These are phyloP conservation scores for Leucocoprinus leucothites DNA, from an alignment of 768 basidiomycete species.

Conservation along the genomic window DNA sequence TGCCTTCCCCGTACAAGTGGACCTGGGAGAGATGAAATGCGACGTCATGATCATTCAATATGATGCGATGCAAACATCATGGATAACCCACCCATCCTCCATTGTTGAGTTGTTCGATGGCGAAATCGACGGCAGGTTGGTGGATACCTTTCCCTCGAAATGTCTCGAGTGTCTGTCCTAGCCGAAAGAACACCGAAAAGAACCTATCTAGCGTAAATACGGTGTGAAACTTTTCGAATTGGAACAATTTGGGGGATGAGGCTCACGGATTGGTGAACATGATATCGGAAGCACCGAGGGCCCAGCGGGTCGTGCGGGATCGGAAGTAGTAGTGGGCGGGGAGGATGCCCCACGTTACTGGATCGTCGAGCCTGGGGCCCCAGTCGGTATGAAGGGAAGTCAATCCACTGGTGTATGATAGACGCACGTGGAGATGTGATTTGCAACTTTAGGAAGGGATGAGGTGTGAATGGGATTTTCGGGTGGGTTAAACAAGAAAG, in stretches of 20 bases:
- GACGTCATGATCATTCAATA: not conserved
- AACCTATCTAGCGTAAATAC: slow-evolving; percentile 48
- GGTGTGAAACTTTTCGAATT: slow-evolving; percentile 5
- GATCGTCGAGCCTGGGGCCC: slow-evolving; percentile 67
- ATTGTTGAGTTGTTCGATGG: slow-evolving; percentile 73
- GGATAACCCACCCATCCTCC: slow-evolving; percentile 72
- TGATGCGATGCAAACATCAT: not conserved
- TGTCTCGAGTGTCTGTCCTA: slow-evolving; percentile 91
- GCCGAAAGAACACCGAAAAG: slow-evolving; percentile 80
- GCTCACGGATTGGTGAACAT: slow-evolving; percentile 91
- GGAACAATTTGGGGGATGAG: slow-evolving; percentile 12
- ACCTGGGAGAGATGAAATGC: slow-evolving; percentile 46
- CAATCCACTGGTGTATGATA: not conserved
- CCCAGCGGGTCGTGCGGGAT: slow-evolving; percentile 75
- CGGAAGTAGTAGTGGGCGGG: slow-evolving; percentile 60
- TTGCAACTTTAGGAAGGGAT: slow-evolving; percentile 57
- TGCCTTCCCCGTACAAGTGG: slow-evolving; percentile 89
- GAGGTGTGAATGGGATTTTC: slow-evolving; percentile 9
- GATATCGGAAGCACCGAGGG: slow-evolving; percentile 88
- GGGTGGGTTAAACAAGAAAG: slow-evolving; percentile 4
- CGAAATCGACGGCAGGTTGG: slow-evolving; percentile 82
- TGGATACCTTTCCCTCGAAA: slow-evolving; percentile 87
- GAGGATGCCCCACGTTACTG: slow-evolving; percentile 84
- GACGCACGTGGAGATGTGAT: slow-evolving; percentile 89
- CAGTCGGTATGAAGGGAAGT: not conserved